A percentile compares a stretch with the other conserved stretches of the same genome.
Evolutionary conservation across 306 rosid species (phyloP).

Genomic region (Acacia melanoxylon): DNA sequence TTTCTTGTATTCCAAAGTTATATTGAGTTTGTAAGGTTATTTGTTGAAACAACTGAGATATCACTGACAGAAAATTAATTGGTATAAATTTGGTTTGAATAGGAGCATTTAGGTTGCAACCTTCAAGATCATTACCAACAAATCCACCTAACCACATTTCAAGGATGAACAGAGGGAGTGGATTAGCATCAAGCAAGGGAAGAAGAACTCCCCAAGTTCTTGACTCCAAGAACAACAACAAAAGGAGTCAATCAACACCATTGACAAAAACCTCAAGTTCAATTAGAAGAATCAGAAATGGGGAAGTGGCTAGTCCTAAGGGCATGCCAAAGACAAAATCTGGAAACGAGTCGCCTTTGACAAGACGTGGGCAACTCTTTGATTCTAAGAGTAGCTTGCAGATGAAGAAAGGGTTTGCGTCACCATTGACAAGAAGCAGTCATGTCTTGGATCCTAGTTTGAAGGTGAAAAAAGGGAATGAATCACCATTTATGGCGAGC

Average conservation of each 20-base stretch:
- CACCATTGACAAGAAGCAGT: conserved; percentile 6
- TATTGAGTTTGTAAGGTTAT: too few relatives aligned
- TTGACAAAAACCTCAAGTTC: conserved; percentile 2
- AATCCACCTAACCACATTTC: conserved; percentile 30
- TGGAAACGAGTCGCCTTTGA: background rate
- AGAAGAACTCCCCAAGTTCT: conserved; percentile 32
- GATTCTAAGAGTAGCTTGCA: conserved; percentile 30
- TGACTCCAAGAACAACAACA: conserved; percentile 35
- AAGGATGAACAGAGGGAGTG: conserved; percentile 40
- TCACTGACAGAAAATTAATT: background rate
- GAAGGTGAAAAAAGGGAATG: background rate
- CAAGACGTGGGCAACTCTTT: background rate
- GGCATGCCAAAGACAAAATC: background rate
- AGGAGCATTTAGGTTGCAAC: conserved; percentile 33
- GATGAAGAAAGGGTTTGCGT: conserved; percentile 11
- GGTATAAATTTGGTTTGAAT: conserved; percentile 29
- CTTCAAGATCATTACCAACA: conserved; percentile 37
- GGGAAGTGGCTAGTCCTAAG: background rate
- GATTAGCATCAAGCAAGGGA: conserved; percentile 28
- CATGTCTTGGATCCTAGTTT: background rate
- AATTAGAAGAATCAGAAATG: conserved; percentile 21
- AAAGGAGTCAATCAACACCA: conserved; percentile 13
- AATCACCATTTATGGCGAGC: background rate
- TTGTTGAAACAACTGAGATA: background rate
- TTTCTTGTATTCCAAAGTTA: too few relatives aligned